Percentiles rank a stretch among this genome's conserved stretches.
These are phyloP conservation scores for Geoglossum cookeanum DNA, from an alignment of 2,329 filamentous ascomycete species.

Conservation along the genomic window DNA sequence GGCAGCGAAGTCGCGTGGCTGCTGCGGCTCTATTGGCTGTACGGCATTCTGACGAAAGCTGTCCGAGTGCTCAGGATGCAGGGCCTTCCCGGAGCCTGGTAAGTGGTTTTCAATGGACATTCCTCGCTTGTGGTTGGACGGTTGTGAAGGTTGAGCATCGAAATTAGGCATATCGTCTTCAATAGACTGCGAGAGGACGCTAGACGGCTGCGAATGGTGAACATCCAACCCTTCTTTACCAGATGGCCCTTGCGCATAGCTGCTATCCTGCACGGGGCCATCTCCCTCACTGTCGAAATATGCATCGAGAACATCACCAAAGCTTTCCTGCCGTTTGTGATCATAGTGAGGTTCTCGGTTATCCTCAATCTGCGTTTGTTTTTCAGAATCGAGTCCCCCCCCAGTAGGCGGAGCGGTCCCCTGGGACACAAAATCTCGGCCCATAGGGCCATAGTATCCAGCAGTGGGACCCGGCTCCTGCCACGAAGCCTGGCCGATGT, in stretches of 20 bases:
- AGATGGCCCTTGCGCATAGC: slow-evolving; percentile 4
- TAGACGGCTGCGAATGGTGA: slow-evolving; percentile 11
- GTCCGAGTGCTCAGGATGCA: slow-evolving; percentile 8
- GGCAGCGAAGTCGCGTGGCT: slow-evolving; percentile 4
- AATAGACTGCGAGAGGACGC: slow-evolving; percentile 11
- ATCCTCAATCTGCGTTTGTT: neutral
- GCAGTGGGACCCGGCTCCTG: slow-evolving; percentile 17
- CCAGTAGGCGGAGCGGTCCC: slow-evolving; percentile 5
- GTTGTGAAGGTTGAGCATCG: slow-evolving; percentile 29
- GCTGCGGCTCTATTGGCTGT: slow-evolving; percentile 5
- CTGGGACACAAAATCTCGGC: slow-evolving; percentile 18
- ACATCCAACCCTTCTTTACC: slow-evolving; percentile 10
- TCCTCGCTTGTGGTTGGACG: slow-evolving; percentile 10
- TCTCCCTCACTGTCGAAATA: slow-evolving; percentile 21
- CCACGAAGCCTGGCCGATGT: slow-evolving; percentile 10
- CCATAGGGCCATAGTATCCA: slow-evolving; percentile 20
- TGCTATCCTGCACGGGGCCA: slow-evolving; percentile 1
- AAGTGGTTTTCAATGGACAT: slow-evolving; percentile 11
- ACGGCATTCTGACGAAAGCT: slow-evolving; percentile 12
- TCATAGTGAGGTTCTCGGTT: slow-evolving; percentile 6
- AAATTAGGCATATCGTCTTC: slow-evolving; percentile 46
- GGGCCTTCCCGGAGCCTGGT: slow-evolving; percentile 6
- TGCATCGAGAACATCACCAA: slow-evolving; percentile 32
- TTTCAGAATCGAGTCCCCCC: slow-evolving; percentile 6
- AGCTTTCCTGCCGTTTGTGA: slow-evolving; percentile 17